These are phyloP conservation scores for Knoxdaviesia proteae DNA, from an alignment of 2,329 filamentous ascomycete genomes.

Conservation along the genomic window DNA sequence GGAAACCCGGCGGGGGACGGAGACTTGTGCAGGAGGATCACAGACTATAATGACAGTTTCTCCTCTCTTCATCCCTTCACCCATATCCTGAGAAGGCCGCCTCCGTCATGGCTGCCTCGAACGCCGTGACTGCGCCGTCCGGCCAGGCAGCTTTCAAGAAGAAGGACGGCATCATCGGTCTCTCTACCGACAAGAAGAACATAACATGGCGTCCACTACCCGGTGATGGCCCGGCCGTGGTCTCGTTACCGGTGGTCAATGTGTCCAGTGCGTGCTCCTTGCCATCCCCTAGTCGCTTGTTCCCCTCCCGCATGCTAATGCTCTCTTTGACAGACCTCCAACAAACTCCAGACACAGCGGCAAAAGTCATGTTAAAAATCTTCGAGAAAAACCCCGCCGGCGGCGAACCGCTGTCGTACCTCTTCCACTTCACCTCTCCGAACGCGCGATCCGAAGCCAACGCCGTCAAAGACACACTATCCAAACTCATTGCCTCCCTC, in stretches of 20 bases:
- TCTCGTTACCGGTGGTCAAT: constrained; percentile 51
- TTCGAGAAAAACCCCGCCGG: constrained; percentile 47
- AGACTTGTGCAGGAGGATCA: too few relatives aligned
- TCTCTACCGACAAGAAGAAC: constrained; percentile 51
- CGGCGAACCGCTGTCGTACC: constrained; percentile 45
- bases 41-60: too few relatives aligned
- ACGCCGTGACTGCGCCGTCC: constrained; percentile 33
- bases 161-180: constrained; percentile 67
- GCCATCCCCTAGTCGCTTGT: constrained; percentile 3
- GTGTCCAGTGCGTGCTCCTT: constrained; percentile 52
- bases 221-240: constrained; percentile 36
- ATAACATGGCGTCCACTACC: constrained; percentile 65
- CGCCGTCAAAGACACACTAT: constrained; percentile 62
- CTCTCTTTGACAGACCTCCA: constrained; percentile 48
- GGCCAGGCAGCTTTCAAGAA: constrained; percentile 77
- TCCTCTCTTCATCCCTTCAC: too few relatives aligned
- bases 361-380: constrained; percentile 88
- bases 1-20: too few relatives aligned
- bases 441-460: constrained; percentile 71
- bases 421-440: constrained; percentile 74
- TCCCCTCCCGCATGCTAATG: neutral
- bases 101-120: too few relatives aligned
- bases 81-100: too few relatives aligned
- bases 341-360: constrained; percentile 70
- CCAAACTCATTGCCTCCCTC: constrained; percentile 49